Base-by-base conservation (phyloP, 345 rosid genomes). In the Eucalyptus sideroxylon region DNA sequence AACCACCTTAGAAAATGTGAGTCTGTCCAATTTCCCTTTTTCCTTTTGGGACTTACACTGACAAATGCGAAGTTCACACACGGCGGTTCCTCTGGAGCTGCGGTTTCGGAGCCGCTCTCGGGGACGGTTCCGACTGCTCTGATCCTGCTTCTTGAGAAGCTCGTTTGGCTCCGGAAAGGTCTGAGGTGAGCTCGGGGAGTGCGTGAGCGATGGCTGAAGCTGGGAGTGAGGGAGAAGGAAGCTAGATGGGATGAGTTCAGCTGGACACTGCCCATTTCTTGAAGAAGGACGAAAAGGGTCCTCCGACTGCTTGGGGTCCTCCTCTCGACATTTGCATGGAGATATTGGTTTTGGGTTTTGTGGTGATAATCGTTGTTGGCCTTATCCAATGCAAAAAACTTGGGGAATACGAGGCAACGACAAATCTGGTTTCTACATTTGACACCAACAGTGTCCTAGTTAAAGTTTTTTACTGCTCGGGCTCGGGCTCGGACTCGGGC, bases 61-160 rank as follows among this genome's bases (percentile, higher is more conserved):
- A 97, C 98, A 88, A 97, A 97, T 62, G 97, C 98, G 55, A 96
- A 92, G 89, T 93, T 93, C 55, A 97, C 95, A 24, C 92, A 88
- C 4, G 98, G 94, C 88, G 98, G 98, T 88, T 95, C 93, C 30
- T 92, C 93, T 1, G 93, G 82, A 86, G 92, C 92, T 16, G 89
- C 90, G 83, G 91, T 55, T 23, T 85, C 90, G 51, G 95, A 90
- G 83, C 88, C 91, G 81, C 90, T 92, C 37, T 91, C 93, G 0
- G 96, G 92, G 87, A 92, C 91, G 2, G 97, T 94, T 88, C 94
- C 93, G 17, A 94, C 87, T 47, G 97, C 96, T 89, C 95, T 90
- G 87, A 92, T 90, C 86, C 60, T 93, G 40, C 85, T 62, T 89
- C 86, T 89, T 19, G 85, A 62, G 89, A 87, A 89, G 88, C 91